Base-by-base conservation (phyloP, 2,329 filamentous ascomycete species). In the Claviceps monticola region DNA sequence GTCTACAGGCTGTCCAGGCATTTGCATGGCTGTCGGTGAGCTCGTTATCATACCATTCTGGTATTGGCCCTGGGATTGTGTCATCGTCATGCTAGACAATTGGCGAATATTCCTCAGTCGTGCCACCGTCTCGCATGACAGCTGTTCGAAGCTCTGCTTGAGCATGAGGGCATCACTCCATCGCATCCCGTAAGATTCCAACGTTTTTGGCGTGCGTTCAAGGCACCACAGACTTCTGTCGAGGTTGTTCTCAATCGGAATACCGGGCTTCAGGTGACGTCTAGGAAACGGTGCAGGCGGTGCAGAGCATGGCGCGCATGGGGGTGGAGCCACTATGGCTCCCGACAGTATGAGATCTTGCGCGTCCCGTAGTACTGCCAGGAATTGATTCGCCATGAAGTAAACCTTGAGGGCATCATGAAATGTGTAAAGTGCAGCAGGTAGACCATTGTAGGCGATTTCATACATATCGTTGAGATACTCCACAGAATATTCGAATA, bases 401-500 rank as follows among this genome's bases (percentile, higher is more conserved):
- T 87, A 93, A 1, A 88, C 83, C 50, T 90, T 82, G 61, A 95
- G 76, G 1, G 89, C 86, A 62, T 96, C 91, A 61, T 94, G 84
- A 59, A 90, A 95, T 1, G 87, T 91, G 60, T 93, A 80, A 49
- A 91, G 84, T 4, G 83, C 78, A 16, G 77, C 74, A 54, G 81
- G 76, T 36, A 72, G 68, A 4, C 76, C 65, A 57, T 78, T 74
- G 53, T 76, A 75, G 23, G 86, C 75, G 46, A 88, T 76, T 5
- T 80, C 78, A 59, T 86, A 78, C 56, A 95, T 80, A 54, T 81
- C 79, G 54, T 86, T 78, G 48, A 93, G 78, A 62, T 93, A 96
- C n/a, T 83, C 78, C 57, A 91, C 81, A 56, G 83, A 83, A 61
- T 93, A 84, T 63, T 95, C 88, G 64, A 95, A 95, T 42, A 95